Percentiles rank a stretch among this genome's conserved stretches.
Conservation (phyloP, 2,329 filamentous ascomycete species). For the Leptographium galeiforme region DNA sequence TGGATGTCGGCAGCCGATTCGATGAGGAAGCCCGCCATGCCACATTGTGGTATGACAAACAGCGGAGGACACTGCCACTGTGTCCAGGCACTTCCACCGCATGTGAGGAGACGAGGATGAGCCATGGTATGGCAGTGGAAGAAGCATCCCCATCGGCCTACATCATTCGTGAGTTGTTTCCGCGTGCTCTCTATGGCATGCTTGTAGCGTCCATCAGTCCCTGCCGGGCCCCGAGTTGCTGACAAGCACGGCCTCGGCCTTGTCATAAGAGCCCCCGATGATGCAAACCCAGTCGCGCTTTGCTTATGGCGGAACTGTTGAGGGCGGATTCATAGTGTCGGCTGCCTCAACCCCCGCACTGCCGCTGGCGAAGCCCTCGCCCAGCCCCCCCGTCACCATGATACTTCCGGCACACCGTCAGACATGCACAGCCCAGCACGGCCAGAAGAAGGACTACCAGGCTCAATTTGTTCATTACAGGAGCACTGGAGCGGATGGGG, state of each 20-base stretch:
- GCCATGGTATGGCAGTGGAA: background rate
- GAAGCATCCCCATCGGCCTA: background rate
- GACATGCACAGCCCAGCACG: background rate
- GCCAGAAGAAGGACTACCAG: background rate
- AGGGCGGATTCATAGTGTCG: background rate
- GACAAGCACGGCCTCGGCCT: background rate
- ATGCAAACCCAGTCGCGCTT: background rate
- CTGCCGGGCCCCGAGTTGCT: background rate
- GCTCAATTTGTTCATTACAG: slow-evolving; percentile 4
- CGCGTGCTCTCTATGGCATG: background rate
- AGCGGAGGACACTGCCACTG: background rate
- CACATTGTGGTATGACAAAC: slow-evolving; percentile 1
- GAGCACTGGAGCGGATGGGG: background rate
- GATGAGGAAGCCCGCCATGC: slow-evolving; percentile 2
- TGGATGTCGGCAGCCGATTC: slow-evolving; percentile 1
- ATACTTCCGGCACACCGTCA: background rate
- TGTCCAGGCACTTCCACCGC: background rate
- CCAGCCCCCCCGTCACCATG: background rate
- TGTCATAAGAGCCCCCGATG: background rate
- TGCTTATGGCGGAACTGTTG: background rate
- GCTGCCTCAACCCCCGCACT: background rate
- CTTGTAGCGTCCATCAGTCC: too few relatives aligned
- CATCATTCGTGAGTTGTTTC: background rate
- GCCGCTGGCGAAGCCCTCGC: background rate
- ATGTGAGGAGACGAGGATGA: background rate